Base-by-base conservation (phyloP, 345 rosid genomes). In the Aurinia saxatilis region DNA sequence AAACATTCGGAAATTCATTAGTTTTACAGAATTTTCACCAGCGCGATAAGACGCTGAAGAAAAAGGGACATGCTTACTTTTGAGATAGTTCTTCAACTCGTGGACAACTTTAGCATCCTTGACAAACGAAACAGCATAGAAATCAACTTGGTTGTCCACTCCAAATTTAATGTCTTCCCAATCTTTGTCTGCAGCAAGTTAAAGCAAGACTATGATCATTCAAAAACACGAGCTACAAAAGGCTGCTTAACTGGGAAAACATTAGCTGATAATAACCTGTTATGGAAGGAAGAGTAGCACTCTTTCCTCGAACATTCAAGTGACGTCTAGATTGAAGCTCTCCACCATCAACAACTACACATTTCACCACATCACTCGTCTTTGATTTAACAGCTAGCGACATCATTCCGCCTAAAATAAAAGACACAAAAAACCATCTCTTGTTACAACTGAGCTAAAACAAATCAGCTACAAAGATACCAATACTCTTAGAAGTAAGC, bases 141-240 rank as follows among this genome's bases (percentile, higher is more conserved):
- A 92, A 79, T 92, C 98, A 12, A 87, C 95, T 82, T 87, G 81
- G 74, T 89, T 89, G 66, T 89, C 98, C 72, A 92, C 95, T 57
- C 98, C 98, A 73, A 92, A 92, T 74, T 89, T 92, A 49, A 92
- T 92, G 73, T 92, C 98, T 74, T 87, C 98, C 96, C 98, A 89
- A 79, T 92, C 98, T 77, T 92, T 92, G 53, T 92, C 98, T 92
- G 83, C 37, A 59, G 48, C 50, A 50, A 44, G 16, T 52, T 10
- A 50, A 17, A 50, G 29, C 56, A 34, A 51, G 21, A 50, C 14
- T 15, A 70, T 34, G 27, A 39, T 3, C 58, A 47, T 39, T 41
- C 18, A 47, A 35, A 45, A 44, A 11, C 48, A 34, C 8, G 16
- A 52, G 34, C 44, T 27, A 59, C 7, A 77, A 47, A 49, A 14